These are phyloP conservation scores for Candida gigantensis DNA, from an alignment of 1,139 yeast genomes.

Conservation along the genomic window DNA sequence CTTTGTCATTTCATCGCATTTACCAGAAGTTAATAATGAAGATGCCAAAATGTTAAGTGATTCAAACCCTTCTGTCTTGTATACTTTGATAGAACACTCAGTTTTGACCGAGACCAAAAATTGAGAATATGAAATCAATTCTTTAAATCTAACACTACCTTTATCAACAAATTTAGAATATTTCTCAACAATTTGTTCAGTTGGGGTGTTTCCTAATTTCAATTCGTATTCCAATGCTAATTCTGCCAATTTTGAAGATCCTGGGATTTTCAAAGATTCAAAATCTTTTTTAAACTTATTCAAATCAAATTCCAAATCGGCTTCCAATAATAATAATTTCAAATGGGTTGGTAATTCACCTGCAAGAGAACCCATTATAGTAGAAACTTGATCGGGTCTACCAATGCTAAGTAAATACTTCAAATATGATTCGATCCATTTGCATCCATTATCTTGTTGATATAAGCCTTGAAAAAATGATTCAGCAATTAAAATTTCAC, in stretches of 20 bases:
- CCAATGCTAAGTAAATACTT: constrained; percentile 17
- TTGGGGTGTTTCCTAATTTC: constrained; percentile 14
- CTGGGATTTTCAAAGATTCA: constrained; percentile 15
- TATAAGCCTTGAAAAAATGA: constrained; percentile 11
- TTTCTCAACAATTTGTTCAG: constrained; percentile 17
- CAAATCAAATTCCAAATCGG: constrained; percentile 14
- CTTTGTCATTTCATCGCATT: constrained; percentile 19
- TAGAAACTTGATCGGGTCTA: constrained; percentile 12
- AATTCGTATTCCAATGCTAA: constrained; percentile 27
- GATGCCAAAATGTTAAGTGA: constrained; percentile 12
- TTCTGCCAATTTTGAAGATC: constrained; percentile 15
- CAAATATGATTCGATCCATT: constrained; percentile 24
- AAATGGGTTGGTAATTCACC: constrained; percentile 7
- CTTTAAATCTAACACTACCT: constrained; percentile 18
- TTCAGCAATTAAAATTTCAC: constrained; percentile 9
- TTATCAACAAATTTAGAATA: constrained; percentile 16
- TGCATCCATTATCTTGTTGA: constrained; percentile 12
- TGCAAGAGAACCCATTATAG: constrained; percentile 12
- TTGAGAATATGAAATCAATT: constrained; percentile 22
- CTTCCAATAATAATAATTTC: constrained; percentile 9
- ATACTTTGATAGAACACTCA: constrained; percentile 3
- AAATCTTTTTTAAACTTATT: constrained; percentile 8
- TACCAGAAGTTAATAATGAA: constrained; percentile 11
- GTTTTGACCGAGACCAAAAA: constrained; percentile 21
- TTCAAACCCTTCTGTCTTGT: constrained; percentile 7